These are phyloP conservation scores for Dianthus caryophyllus DNA, from an alignment of 148 eudicot genomes.

Conservation along the genomic window DNA sequence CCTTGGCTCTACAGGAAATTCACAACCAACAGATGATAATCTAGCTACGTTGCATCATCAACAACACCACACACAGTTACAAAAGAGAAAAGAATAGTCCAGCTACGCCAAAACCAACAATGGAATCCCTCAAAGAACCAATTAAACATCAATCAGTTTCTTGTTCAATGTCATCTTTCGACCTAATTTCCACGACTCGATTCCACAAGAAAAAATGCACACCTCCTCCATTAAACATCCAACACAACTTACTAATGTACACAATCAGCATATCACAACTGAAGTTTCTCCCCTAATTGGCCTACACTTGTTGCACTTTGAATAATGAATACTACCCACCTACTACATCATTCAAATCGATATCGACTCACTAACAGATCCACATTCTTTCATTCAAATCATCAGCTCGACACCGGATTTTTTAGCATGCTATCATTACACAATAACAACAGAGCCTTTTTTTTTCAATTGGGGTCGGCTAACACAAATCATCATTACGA, in stretches of 20 bases:
- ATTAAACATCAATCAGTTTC: neutral
- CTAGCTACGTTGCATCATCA: conserved; percentile 17
- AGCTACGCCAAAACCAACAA: conserved; percentile 4
- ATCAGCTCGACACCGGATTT: conserved; percentile 8
- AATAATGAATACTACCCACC: conserved; percentile 23
- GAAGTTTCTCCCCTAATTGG: conserved; percentile 14
- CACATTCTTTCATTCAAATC: conserved; percentile 13
- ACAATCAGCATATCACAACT: conserved; percentile 27
- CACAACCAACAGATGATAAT: too few species aligned
- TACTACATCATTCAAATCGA: neutral
- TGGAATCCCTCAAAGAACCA: neutral
- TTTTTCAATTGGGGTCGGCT: too few species aligned
- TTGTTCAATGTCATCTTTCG: neutral
- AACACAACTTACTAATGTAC: conserved; percentile 18
- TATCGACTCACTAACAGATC: conserved; percentile 27
- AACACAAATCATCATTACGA: neutral
- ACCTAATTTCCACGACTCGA: conserved; percentile 6
- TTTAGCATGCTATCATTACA: neutral
- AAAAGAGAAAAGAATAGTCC: neutral
- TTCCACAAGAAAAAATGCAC: neutral
- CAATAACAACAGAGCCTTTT: too few species aligned
- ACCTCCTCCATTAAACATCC: conserved; percentile 8
- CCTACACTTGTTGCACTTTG: too few species aligned
- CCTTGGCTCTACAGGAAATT: neutral
- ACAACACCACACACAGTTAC: conserved; percentile 22